These are phyloP conservation scores for Calonectria honghensis DNA, from an alignment of 2,329 filamentous ascomycete species.

Conservation along the genomic window DNA sequence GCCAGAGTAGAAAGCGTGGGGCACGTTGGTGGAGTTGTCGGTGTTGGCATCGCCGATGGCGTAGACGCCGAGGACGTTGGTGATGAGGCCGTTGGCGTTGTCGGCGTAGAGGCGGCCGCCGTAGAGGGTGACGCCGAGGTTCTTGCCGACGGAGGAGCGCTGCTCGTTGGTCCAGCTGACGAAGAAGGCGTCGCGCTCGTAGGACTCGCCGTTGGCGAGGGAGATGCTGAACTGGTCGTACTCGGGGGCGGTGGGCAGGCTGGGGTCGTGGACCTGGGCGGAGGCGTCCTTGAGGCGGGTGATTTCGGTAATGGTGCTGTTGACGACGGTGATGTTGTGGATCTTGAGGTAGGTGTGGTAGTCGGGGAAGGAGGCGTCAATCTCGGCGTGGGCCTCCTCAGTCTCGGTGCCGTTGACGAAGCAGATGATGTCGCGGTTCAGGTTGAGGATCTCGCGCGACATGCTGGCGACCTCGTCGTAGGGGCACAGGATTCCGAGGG, in stretches of 20 bases:
- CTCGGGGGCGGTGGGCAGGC: conserved; percentile 67
- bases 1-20: conserved; percentile 76
- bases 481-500: conserved; percentile 71
- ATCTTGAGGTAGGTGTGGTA: conserved; percentile 70
- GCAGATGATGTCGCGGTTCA: conserved; percentile 73
- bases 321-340: conserved; percentile 73
- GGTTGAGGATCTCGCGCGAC: conserved; percentile 71
- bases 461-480: conserved; percentile 66
- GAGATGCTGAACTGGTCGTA: conserved; percentile 74
- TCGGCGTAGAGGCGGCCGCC: conserved; percentile 67
- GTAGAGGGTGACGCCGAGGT: conserved; percentile 68
- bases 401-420: conserved; percentile 78
- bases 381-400: conserved; percentile 60
- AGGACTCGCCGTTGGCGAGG: conserved; percentile 66
- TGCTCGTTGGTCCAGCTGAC: conserved; percentile 69
- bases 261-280: conserved; percentile 61
- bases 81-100: conserved; percentile 64
- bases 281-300: conserved; percentile 66
- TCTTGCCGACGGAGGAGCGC: conserved; percentile 66
- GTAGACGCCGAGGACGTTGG: conserved; percentile 73
- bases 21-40: conserved; percentile 76
- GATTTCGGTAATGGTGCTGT: conserved; percentile 71
- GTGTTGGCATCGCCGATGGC: conserved; percentile 77
- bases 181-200: conserved; percentile 72
- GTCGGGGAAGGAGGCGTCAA: conserved; percentile 60